Evolutionary conservation across 1,284 basidiomycete species (phyloP), one percentile per base, ranked within the genome.

Genomic region (Rhodofomes roseus): DNA sequence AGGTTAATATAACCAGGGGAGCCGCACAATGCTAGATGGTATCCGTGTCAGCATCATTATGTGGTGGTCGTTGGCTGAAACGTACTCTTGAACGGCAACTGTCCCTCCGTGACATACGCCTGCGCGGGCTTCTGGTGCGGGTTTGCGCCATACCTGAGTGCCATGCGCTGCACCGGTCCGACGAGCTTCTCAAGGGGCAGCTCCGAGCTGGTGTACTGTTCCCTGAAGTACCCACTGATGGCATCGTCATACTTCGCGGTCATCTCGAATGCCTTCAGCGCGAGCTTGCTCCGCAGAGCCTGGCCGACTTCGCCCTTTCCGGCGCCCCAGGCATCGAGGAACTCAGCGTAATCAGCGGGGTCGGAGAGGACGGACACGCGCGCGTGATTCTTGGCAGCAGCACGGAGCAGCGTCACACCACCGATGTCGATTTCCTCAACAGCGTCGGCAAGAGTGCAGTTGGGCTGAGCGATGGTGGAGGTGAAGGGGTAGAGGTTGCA

Each of bases 401-500:
- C 97, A 59, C 97, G 92, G 55, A 99, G 87, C 25, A 99, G 89
- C 1, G 97, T 99, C 44, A 99, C 97, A 52, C 97, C 97, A 6
- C 97, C 97, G 65, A 99, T 99, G 77, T 99, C 97, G 68, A 99
- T 92, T 78, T 99, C 97, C 74, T 99, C 97, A 60, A 98, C 89
- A 14, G 96, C 96, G 62, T 93, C 89, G 2, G 93, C 87, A 64
- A 98, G 86, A 18, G 94, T 94, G 76, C 95, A 96, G 66, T 87
- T 85, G 0, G 95, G 93, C 71, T 92, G 89, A 2, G 89, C 81
- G 71, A 98, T 95, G 57, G 96, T 98, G 44, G 90, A 85, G 23
- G 90, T 87, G 78, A 99, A 99, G 1, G 97, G 97, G 80, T 99
- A 99, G 56, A 99, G 88, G 77, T 99, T 99, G 88, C 97, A 99